These are phyloP conservation scores for Chytriomyces hyalinus DNA, from an alignment of 192 early-diverging fungal species.

Conservation along the genomic window DNA sequence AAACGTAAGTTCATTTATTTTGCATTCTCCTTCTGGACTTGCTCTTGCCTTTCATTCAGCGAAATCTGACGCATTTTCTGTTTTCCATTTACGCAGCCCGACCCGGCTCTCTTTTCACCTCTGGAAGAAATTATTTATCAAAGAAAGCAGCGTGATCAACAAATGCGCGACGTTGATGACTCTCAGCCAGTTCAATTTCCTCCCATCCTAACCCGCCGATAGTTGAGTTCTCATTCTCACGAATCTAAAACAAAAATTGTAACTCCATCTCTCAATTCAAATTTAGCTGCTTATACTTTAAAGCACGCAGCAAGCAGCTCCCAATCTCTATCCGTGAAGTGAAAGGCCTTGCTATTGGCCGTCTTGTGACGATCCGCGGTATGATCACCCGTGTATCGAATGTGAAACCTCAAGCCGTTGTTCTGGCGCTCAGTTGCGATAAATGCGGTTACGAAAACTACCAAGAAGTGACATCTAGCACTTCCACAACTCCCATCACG, in stretches of 20 bases:
- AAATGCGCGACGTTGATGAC: slow-evolving; percentile 33
- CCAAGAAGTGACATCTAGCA: slow-evolving; percentile 74
- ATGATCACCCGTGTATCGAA: slow-evolving; percentile 94
- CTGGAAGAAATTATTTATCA: slow-evolving; percentile 90
- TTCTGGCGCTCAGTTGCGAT: slow-evolving; percentile 92
- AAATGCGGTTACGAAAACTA: slow-evolving; percentile 94
- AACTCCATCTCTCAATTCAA: slow-evolving; percentile 11
- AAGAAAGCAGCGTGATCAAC: slow-evolving; percentile 64
- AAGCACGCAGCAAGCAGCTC: slow-evolving; percentile 64
- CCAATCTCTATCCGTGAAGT: slow-evolving; percentile 86
- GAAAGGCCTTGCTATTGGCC: slow-evolving; percentile 79
- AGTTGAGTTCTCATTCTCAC: slow-evolving; percentile 61
- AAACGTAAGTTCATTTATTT: slow-evolving; percentile 39
- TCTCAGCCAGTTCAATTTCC: slow-evolving; percentile 64
- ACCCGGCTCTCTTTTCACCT: slow-evolving; percentile 72
- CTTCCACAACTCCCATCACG: slow-evolving; percentile 72
- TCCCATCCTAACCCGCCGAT: slow-evolving; percentile 81
- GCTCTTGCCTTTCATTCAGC: background rate
- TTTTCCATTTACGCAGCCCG: slow-evolving; percentile 7
- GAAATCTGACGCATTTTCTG: background rate
- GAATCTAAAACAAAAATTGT: background rate
- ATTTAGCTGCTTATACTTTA: slow-evolving; percentile 77
- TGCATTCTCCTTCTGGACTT: background rate
- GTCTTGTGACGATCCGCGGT: slow-evolving; percentile 85
- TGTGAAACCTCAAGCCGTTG: slow-evolving; percentile 88